Evolutionary conservation across 2,329 filamentous ascomycete genomes (phyloP).

Genomic region (Colletotrichum melonis): DNA sequence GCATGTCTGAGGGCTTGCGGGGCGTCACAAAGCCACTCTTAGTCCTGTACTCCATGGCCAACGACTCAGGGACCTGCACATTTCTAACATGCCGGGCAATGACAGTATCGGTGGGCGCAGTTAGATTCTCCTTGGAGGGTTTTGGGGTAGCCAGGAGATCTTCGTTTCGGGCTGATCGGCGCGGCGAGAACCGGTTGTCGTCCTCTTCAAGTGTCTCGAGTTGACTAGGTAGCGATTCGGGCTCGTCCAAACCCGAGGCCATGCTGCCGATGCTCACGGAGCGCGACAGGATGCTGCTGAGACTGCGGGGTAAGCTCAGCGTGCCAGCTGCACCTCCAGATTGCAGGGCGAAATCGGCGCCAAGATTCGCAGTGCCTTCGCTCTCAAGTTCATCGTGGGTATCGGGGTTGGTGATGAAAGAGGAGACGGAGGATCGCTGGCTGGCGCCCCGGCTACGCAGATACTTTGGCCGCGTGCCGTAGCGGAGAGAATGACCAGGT

Average conservation of each 20-base stretch:
- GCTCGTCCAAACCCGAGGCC: slow-evolving; percentile 77
- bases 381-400: slow-evolving; percentile 72
- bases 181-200: slow-evolving; percentile 50
- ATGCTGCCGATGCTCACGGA: slow-evolving; percentile 92
- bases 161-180: slow-evolving; percentile 49
- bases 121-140: slow-evolving; percentile 63
- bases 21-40: slow-evolving; percentile 75
- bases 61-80: slow-evolving; percentile 89
- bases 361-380: slow-evolving; percentile 74
- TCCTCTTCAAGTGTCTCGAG: slow-evolving; percentile 63
- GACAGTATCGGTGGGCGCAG: slow-evolving; percentile 85
- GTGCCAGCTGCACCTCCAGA: slow-evolving; percentile 80
- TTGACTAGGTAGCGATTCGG: slow-evolving; percentile 58
- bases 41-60: slow-evolving; percentile 86
- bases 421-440: slow-evolving; percentile 71
- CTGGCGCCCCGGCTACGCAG: slow-evolving; percentile 68
- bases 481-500: slow-evolving; percentile 58
- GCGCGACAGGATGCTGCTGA: slow-evolving; percentile 72
- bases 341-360: slow-evolving; percentile 84
- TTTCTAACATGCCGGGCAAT: slow-evolving; percentile 90
- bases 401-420: slow-evolving; percentile 65
- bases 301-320: slow-evolving; percentile 59
- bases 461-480: slow-evolving; percentile 64
- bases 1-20: slow-evolving; percentile 63
- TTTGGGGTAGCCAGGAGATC: slow-evolving; percentile 77